Base-by-base conservation (phyloP, 78 protist genomes). In the Chrysochromulina tobinii region DNA sequence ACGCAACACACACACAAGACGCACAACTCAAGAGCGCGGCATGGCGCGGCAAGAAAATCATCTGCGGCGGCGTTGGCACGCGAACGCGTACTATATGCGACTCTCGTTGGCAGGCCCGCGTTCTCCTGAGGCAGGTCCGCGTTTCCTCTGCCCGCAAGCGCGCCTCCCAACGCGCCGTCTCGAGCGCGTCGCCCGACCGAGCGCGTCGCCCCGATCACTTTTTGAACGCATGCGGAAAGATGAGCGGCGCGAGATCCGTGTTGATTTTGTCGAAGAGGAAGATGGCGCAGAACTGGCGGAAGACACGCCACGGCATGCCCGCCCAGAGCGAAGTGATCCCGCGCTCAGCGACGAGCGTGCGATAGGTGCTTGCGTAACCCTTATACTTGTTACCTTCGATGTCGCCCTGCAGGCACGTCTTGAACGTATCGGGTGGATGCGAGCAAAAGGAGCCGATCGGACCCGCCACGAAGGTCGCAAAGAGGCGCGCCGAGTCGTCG, bases 351-450 rank as follows among this genome's bases (percentile, higher is more conserved):
- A 38, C 58, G 23, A 75, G 54, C 83, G 15, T n/a, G 23, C 8
- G 7, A 1, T 14, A 1, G 7, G 83, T 50, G 12, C 50, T 54
- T 3, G 25, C 83, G 23, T 75, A 75, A 11, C 83, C 83, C 57
- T 54, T 75, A 66, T 23, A 89, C 14, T 0, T 3, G 51, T 6
- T 12, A 11, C 51, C 67, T 27, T 81, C 75, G 50, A 91, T 27
- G 55, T 91, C 93, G 81, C 93, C 93, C 57, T 91, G 93, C 93
- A 91, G 55, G 58, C 93, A 91, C 25, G 93, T 91, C 79, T 91
- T 91, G 87, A 91, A 9, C 54, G 93, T 91, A 50, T 91, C 93
- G 25, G 84, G 73, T 15, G 93, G 93, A 17, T 91, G 93, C 55
- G 91, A 64, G 21, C 38, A 23, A 2, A 67, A 50, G n/a, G 91